Evolutionary conservation across 495 filamentous ascomycete genomes (phyloP).

Genomic region (Halenospora varia): DNA sequence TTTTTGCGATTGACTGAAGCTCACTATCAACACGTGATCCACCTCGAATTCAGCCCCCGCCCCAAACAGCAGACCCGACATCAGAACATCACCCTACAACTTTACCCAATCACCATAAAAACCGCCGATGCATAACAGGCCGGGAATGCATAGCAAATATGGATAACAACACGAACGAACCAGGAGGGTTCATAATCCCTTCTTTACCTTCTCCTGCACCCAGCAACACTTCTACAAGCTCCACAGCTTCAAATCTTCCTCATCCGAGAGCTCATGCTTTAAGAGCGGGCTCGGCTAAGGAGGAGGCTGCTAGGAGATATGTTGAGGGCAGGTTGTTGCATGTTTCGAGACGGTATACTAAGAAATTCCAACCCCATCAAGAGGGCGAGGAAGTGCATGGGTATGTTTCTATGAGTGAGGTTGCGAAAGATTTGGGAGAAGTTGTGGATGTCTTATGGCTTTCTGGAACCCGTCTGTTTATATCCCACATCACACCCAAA

Average conservation of each 20-base stretch:
- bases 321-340: constrained; percentile 58
- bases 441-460: constrained; percentile 78
- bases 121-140: background rate
- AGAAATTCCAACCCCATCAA: constrained; percentile 60
- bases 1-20: background rate
- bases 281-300: constrained; percentile 67
- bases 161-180: constrained; percentile 12
- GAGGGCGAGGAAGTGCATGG: constrained; percentile 42
- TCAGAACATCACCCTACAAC: background rate
- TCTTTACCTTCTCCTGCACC: constrained; percentile 23
- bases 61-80: background rate
- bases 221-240: constrained; percentile 10
- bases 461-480: constrained; percentile 70
- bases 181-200: constrained; percentile 19
- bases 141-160: constrained; percentile 1
- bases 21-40: background rate
- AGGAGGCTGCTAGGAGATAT: constrained; percentile 68
- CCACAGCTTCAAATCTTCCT: constrained; percentile 40
- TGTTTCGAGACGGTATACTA: constrained; percentile 68
- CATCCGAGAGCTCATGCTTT: constrained; percentile 61
- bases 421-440: constrained; percentile 64
- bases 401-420: constrained; percentile 65
- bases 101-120: background rate
- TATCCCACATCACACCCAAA: background rate
- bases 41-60: background rate